These are phyloP conservation scores for Leptographium wingfieldii DNA, from an alignment of 2,329 filamentous ascomycete genomes.

Conservation along the genomic window DNA sequence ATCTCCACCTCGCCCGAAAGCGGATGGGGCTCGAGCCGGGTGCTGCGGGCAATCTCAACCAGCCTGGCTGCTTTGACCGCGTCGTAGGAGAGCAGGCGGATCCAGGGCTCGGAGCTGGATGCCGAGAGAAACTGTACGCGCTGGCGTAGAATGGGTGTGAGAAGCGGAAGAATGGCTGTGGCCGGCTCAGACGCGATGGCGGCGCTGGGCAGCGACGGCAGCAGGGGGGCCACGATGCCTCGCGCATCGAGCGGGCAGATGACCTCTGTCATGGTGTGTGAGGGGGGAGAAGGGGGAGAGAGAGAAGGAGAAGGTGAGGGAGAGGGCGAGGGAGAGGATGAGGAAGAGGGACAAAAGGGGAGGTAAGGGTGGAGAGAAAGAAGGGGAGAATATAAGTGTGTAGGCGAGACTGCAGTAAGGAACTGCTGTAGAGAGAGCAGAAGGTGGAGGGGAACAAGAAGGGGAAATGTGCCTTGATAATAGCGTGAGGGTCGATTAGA, in stretches of 20 bases:
- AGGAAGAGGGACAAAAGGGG: not conserved
- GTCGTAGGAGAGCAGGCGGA: slow-evolving; percentile 61
- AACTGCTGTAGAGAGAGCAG: too few relatives aligned
- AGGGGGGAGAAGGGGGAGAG: not conserved
- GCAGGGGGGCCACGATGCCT: slow-evolving; percentile 39
- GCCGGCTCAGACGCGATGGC: slow-evolving; percentile 45
- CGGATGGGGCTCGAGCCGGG: slow-evolving; percentile 65
- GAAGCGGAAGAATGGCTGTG: slow-evolving; percentile 41
- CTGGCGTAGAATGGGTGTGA: slow-evolving; percentile 54
- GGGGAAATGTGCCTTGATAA: too few relatives aligned
- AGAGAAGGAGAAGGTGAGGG: not conserved
- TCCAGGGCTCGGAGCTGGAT: slow-evolving; percentile 53
- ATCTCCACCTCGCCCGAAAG: slow-evolving; percentile 69
- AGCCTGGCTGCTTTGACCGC: slow-evolving; percentile 41
- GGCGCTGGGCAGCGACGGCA: slow-evolving; percentile 47
- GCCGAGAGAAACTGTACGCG: slow-evolving; percentile 52
- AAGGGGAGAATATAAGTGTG: too few relatives aligned
- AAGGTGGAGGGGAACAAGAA: too few relatives aligned
- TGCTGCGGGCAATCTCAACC: slow-evolving; percentile 45
- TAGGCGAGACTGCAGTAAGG: too few relatives aligned
- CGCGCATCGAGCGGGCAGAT: slow-evolving; percentile 33
- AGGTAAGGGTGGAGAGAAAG: too few relatives aligned
- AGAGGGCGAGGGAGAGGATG: not conserved
- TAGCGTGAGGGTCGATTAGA: too few relatives aligned
- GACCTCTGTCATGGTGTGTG: slow-evolving; percentile 9